A percentile compares a stretch with the other conserved stretches of the same genome.
Conservation (phyloP, 2,329 filamentous ascomycete species). For the Zymoseptoria crescenta region DNA sequence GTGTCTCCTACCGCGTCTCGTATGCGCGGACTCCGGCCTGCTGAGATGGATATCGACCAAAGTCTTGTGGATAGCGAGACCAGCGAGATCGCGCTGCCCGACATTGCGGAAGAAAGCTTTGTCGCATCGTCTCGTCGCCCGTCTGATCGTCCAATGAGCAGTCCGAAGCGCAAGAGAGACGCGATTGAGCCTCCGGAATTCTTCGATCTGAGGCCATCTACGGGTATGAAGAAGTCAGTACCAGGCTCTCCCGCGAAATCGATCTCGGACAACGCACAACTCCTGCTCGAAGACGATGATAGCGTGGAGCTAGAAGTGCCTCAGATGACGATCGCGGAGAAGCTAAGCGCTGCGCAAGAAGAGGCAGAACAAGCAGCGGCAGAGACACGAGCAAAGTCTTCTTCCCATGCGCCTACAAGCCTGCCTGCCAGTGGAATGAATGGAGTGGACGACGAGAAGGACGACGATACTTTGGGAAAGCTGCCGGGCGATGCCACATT, state of each 20-base stretch:
- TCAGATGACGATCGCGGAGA: slow-evolving; percentile 38
- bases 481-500: slow-evolving; percentile 45
- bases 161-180: slow-evolving; percentile 24
- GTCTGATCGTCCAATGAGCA: slow-evolving; percentile 4
- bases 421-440: slow-evolving; percentile 15
- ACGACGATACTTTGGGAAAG: slow-evolving; percentile 27
- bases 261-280: background rate
- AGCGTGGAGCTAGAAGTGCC: slow-evolving; percentile 20
- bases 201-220: slow-evolving; percentile 29
- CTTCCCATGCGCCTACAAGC: background rate
- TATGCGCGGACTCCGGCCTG: slow-evolving; percentile 10
- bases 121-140: slow-evolving; percentile 1
- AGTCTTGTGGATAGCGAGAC: slow-evolving; percentile 23
- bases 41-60: slow-evolving; percentile 14
- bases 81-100: slow-evolving; percentile 19
- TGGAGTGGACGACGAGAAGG: slow-evolving; percentile 18
- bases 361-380: slow-evolving; percentile 39
- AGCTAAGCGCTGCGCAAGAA: slow-evolving; percentile 37
- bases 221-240: slow-evolving; percentile 7
- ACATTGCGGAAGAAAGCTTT: slow-evolving; percentile 6
- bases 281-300: slow-evolving; percentile 29
- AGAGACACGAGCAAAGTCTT: slow-evolving; percentile 13
- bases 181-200: slow-evolving; percentile 29
- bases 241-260: slow-evolving; percentile 9
- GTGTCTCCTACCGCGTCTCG: slow-evolving; percentile 31